These are phyloP conservation scores for Coffea humblotiana DNA, from an alignment of 305 asterid species.

Conservation along the genomic window DNA sequence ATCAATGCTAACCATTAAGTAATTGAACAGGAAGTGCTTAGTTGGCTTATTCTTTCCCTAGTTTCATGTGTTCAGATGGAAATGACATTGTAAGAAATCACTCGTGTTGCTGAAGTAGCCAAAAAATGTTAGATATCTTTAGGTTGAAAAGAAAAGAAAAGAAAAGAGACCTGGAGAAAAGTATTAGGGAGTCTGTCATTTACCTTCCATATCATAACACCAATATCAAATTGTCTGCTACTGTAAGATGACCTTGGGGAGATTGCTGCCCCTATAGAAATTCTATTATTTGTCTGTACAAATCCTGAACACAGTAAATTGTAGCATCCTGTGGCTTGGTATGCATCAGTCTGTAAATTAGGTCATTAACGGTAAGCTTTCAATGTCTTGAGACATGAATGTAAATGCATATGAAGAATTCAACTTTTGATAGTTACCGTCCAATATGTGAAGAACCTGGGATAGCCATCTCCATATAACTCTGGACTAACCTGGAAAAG, in stretches of 20 bases:
- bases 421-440: slow-evolving; percentile 49
- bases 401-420: neutral
- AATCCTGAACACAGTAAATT: slow-evolving; percentile 54
- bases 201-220: slow-evolving; percentile 61
- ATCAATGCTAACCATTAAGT: neutral
- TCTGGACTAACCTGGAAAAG: slow-evolving; percentile 78
- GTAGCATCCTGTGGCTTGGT: slow-evolving; percentile 58
- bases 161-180: neutral
- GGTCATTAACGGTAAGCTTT: neutral
- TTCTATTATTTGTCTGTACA: slow-evolving; percentile 48
- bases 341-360: slow-evolving; percentile 38
- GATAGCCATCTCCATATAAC: slow-evolving; percentile 79
- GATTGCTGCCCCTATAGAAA: slow-evolving; percentile 60
- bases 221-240: slow-evolving; percentile 47
- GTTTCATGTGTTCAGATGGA: neutral
- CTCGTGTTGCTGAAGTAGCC: slow-evolving; percentile 5
- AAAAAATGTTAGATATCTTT: neutral
- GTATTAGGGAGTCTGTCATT: neutral
- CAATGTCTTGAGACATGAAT: neutral
- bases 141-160: neutral
- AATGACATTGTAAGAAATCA: neutral
- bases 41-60: neutral
- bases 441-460: slow-evolving; percentile 94
- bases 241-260: slow-evolving; percentile 50
- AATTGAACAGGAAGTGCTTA: slow-evolving; percentile 10